These are phyloP conservation scores for Amaranthus cruentus DNA, from an alignment of 148 eudicot genomes.

Conservation along the genomic window DNA sequence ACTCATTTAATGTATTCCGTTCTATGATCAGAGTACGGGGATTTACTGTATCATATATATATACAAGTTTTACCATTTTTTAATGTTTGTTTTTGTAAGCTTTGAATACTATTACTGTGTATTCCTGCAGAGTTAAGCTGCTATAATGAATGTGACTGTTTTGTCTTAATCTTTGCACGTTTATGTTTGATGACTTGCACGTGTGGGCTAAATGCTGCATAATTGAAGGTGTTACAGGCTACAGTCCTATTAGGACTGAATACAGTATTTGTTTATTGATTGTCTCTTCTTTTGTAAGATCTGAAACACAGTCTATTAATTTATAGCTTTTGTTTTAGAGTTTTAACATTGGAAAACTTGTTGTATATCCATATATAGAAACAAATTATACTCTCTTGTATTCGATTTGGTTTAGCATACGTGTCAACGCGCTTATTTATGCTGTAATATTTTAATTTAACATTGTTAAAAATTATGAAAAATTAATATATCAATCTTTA, in stretches of 20 bases:
- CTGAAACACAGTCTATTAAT: background rate
- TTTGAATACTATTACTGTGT: too few species aligned
- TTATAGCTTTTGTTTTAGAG: background rate
- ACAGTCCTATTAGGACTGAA: too few species aligned
- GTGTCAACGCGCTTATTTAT: background rate
- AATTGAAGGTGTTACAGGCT: background rate
- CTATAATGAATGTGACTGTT: background rate
- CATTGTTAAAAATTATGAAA: too few species aligned
- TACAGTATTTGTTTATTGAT: constrained; percentile 1
- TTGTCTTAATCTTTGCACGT: constrained; percentile 3
- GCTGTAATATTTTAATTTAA: background rate
- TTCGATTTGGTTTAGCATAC: too few species aligned
- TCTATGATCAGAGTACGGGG: background rate
- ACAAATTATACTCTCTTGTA: too few species aligned
- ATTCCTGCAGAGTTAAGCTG: background rate
- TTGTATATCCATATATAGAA: too few species aligned
- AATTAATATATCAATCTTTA: too few species aligned
- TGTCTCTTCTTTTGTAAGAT: background rate
- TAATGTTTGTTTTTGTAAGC: background rate
- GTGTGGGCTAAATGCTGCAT: background rate
- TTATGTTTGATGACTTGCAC: constrained; percentile 1
- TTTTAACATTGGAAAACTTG: too few species aligned
- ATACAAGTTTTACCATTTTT: background rate
- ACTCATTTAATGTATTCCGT: too few species aligned
- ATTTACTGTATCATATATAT: background rate